Percentiles rank a stretch among this genome's conserved stretches.
These are phyloP conservation scores for Pyrenula aspistea DNA, from an alignment of 495 filamentous ascomycete genomes.

Conservation along the genomic window DNA sequence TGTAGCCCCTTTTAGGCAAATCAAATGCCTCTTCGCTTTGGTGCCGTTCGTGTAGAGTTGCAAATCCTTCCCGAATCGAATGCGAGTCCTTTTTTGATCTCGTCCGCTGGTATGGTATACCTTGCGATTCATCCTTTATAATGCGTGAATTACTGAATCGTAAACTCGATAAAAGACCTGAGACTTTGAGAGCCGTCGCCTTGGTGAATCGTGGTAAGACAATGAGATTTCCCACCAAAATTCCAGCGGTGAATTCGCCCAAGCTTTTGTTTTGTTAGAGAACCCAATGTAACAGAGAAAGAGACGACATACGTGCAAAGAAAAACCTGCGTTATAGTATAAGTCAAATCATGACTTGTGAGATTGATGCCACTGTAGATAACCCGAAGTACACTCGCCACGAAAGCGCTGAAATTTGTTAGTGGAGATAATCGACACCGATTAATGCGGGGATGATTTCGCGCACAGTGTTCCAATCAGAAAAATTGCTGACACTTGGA, in stretches of 20 bases:
- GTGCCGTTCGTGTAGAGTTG: neutral
- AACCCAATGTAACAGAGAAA: neutral
- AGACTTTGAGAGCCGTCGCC: neutral
- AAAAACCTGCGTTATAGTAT: conserved; percentile 13
- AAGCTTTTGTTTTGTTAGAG: neutral
- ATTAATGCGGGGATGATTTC: neutral
- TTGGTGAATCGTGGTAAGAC: neutral
- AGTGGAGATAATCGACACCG: neutral
- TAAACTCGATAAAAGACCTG: neutral
- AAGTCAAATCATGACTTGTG: conserved; percentile 8
- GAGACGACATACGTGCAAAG: conserved; percentile 9
- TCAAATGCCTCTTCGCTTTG: neutral
- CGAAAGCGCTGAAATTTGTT: conserved; percentile 1
- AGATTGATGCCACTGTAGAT: conserved; percentile 13
- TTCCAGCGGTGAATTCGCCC: conserved; percentile 7
- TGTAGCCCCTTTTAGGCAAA: neutral
- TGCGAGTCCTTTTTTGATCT: neutral
- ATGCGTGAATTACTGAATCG: neutral
- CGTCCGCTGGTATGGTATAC: neutral
- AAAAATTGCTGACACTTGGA: conserved; percentile 6
- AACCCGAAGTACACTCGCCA: conserved; percentile 15
- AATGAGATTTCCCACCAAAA: conserved; percentile 3
- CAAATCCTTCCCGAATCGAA: neutral
- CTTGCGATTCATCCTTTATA: neutral
- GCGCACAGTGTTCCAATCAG: neutral